A percentile compares a stretch with the other conserved stretches of the same genome.
phyloP scores from a whole-genome alignment of 1,284 basidiomycete genomes.

The Pyrrhoderma noxium region DNA sequence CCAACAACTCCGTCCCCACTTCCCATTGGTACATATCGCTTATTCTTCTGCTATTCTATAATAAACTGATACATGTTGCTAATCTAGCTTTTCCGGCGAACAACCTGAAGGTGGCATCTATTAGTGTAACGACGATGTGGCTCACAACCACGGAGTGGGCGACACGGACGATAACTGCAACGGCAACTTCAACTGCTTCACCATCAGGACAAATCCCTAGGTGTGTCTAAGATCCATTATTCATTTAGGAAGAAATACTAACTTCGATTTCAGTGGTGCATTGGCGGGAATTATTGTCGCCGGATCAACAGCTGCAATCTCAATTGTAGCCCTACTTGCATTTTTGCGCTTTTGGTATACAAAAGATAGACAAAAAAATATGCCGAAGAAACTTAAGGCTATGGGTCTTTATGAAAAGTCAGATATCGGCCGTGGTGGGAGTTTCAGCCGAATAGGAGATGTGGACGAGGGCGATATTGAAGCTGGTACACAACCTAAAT shows the following conservation, averaged over 20 bases:
- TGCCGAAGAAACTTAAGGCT: neutral
- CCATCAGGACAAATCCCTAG: neutral
- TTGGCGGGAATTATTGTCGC: constrained; percentile 2
- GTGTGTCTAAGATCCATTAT: no score
- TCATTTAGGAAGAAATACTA: no score
- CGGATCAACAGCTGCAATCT: neutral
- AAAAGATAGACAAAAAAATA: neutral
- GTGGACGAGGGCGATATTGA: neutral
- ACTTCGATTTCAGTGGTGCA: constrained; percentile 1
- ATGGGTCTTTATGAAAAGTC: neutral
- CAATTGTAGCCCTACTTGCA: neutral
- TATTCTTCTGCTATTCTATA: neutral
- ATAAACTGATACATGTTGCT: neutral
- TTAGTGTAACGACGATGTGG: neutral
- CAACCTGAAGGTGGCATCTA: neutral
- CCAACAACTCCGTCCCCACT: constrained; percentile 7
- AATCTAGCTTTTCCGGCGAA: constrained; percentile 1
- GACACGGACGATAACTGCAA: constrained; percentile 1
- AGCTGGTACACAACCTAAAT: no score
- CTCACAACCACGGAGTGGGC: neutral
- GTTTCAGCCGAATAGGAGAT: constrained; percentile 1
- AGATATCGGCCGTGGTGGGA: no score
- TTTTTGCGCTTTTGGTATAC: neutral
- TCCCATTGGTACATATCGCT: constrained; percentile 7
- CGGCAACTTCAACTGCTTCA: neutral